phyloP scores from a whole-genome alignment of 2,329 filamentous ascomycete species.

The Dichotomopilus funicola region DNA sequence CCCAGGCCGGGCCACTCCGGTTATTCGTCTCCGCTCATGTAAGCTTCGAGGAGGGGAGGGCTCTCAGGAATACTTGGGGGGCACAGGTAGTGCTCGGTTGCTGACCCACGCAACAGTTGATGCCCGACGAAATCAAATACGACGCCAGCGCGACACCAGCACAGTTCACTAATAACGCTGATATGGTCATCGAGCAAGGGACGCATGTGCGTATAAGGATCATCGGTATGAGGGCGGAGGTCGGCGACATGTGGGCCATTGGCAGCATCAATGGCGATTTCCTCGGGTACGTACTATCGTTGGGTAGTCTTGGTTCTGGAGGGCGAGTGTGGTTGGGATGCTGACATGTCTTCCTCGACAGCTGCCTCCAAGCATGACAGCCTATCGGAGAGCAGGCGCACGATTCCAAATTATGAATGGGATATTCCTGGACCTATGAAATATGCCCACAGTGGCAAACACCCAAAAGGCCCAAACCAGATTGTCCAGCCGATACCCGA shows the following conservation, averaged over 20 bases:
- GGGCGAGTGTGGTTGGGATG: not conserved
- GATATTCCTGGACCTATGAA: not conserved
- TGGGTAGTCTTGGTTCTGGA: too few species aligned
- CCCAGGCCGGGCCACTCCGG: constrained; percentile 69
- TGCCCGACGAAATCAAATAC: constrained; percentile 86
- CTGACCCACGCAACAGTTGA: constrained; percentile 55
- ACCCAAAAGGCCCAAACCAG: too few species aligned
- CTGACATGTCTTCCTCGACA: not conserved
- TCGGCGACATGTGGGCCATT: constrained; percentile 93
- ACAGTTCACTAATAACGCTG: constrained; percentile 91
- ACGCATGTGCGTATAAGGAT: constrained; percentile 92
- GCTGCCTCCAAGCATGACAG: constrained; percentile 13
- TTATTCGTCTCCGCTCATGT: constrained; percentile 80
- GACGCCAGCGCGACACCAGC: constrained; percentile 95
- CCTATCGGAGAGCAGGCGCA: not conserved
- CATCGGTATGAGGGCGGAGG: constrained; percentile 86
- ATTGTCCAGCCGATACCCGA: too few species aligned
- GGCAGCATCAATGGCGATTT: constrained; percentile 90
- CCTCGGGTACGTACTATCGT: constrained; percentile 47
- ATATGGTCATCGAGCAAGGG: constrained; percentile 87
- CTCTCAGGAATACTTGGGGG: not conserved
- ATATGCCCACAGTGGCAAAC: too few species aligned
- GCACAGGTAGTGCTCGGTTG: not conserved
- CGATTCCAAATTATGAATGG: not conserved
- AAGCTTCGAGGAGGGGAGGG: constrained; percentile 30